Conservation (phyloP, 352 stramenopile genomes). For the Paralagenidium karlingii region DNA sequence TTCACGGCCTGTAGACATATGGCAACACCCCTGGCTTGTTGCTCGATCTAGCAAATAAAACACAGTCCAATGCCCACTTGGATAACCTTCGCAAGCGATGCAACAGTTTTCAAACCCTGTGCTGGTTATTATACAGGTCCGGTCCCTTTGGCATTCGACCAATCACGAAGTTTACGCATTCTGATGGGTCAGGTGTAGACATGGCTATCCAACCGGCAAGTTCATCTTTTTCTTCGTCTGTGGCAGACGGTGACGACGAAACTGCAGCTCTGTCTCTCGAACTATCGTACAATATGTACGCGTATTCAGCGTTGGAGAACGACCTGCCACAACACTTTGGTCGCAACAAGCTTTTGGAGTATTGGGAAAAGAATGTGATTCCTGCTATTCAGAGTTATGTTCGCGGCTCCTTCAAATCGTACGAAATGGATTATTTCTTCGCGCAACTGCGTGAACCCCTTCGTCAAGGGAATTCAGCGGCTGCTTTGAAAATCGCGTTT, state of each 20-base stretch:
- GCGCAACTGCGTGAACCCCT: slow-evolving; percentile 63
- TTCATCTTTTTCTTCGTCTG: slow-evolving; percentile 1
- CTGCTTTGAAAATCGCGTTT: slow-evolving; percentile 67
- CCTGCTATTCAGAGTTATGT: slow-evolving; percentile 74
- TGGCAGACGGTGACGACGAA: slow-evolving; percentile 4
- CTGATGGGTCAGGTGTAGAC: too few species aligned
- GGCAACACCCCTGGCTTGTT: slow-evolving; percentile 42
- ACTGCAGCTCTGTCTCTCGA: too few species aligned
- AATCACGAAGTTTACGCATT: too few species aligned
- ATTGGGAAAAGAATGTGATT: slow-evolving; percentile 80
- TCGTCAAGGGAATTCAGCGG: slow-evolving; percentile 55
- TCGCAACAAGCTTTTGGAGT: slow-evolving; percentile 71
- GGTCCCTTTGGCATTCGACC: too few species aligned
- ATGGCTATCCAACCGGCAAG: too few species aligned
- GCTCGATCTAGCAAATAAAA: slow-evolving; percentile 51
- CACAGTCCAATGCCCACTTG: too few species aligned
- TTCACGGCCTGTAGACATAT: slow-evolving; percentile 27
- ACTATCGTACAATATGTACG: slow-evolving; percentile 62
- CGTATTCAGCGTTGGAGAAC: slow-evolving; percentile 37
- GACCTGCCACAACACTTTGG: slow-evolving; percentile 58
- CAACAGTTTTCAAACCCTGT: too few species aligned
- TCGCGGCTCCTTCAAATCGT: slow-evolving; percentile 70
- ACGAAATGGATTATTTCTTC: slow-evolving; percentile 84
- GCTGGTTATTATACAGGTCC: too few species aligned
- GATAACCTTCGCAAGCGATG: too few species aligned